Evolutionary conservation across 345 rosid genomes (phyloP).

Genomic region (Hypericum perforatum): DNA sequence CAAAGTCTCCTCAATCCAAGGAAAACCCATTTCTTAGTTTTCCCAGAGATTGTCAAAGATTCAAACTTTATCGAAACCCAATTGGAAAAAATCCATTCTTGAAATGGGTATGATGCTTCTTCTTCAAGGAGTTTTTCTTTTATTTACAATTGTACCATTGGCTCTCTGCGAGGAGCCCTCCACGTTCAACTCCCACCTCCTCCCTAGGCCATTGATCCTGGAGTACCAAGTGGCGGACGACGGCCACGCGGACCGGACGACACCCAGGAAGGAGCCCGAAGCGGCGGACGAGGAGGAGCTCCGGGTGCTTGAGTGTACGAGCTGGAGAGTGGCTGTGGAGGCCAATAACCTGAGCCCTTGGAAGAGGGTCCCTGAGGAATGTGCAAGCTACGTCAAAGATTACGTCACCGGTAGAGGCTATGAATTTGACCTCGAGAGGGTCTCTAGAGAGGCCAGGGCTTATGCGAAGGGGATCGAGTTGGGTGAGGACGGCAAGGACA

Average conservation of each 20-base stretch:
- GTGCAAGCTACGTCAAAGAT: slow-evolving; percentile 53
- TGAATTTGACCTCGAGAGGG: slow-evolving; percentile 48
- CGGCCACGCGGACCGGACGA: slow-evolving; percentile 4
- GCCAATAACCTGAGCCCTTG: slow-evolving; percentile 73
- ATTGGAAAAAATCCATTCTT: too few relatives aligned
- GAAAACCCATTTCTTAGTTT: too few relatives aligned
- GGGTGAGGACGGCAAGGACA: slow-evolving; percentile 63
- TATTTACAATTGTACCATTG: slow-evolving; percentile 25
- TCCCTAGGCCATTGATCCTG: slow-evolving; percentile 53
- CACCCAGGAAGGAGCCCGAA: slow-evolving; percentile 4
- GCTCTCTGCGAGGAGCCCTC: slow-evolving; percentile 28
- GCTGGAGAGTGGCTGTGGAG: slow-evolving; percentile 89
- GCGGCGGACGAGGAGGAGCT: slow-evolving; percentile 39
- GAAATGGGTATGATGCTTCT: too few relatives aligned
- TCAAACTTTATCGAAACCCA: too few relatives aligned
- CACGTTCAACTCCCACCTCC: slow-evolving; percentile 21
- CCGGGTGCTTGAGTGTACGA: slow-evolving; percentile 43
- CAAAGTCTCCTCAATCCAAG: too few relatives aligned
- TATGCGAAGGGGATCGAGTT: slow-evolving; percentile 46
- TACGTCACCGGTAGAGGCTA: slow-evolving; percentile 62
- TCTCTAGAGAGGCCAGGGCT: slow-evolving; percentile 45
- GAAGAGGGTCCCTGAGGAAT: slow-evolving; percentile 67
- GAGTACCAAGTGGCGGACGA: slow-evolving; percentile 27
- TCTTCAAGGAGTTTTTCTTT: slow-evolving; percentile 21
- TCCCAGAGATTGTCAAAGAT: too few relatives aligned